Base-by-base conservation (phyloP, 768 basidiomycete species). In the Neoboletus magnificus region DNA sequence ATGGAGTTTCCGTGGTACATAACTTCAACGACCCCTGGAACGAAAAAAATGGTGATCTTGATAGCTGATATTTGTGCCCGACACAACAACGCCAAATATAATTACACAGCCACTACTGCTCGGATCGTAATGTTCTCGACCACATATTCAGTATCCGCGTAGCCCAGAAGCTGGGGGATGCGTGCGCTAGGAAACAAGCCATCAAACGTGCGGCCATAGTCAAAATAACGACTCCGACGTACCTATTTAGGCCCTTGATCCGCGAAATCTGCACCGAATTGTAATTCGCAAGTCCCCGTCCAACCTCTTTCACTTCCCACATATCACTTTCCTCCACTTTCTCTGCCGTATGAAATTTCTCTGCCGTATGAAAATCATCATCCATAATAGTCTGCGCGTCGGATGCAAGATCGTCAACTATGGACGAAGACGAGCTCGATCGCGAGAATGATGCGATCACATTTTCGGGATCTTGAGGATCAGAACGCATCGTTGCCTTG, bases 61-160 rank as follows among this genome's bases (percentile, higher is more conserved):
- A 23, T 48, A 48, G 8, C 33, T 37, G 50, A 48, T 62, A 54
- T 58, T 59, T 61, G 56, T 23, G 12, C 25, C 35, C 10, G 30
- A 54, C 47, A 67, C 43, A 65, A 67, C 55, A 64, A 44, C 12
- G 39, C 44, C 60, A 69, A 69, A 79, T 66, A 78, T 4, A 66
- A 60, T 55, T 54, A 63, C 77, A 80, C 74, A 74, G 79, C 80
- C 79, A 81, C 77, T 63, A 83, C 68, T 32, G 23, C 37, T 45
- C 87, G 80, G 50, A 96, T 88, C 3, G 91, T 93, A 64, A 97
- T 86, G 65, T 94, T 92, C 67, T 98, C 97, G 7, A 96, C 95
- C 46, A 98, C 94, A 74, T 98, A 91, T 70, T 98, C 97, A 27
- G 92, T 90, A 67, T 99, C 97, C 15, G 90, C 91, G 71, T 99